These are phyloP conservation scores for Lachancea lanzarotensis DNA, from an alignment of 805 yeast genomes.

Conservation along the genomic window DNA sequence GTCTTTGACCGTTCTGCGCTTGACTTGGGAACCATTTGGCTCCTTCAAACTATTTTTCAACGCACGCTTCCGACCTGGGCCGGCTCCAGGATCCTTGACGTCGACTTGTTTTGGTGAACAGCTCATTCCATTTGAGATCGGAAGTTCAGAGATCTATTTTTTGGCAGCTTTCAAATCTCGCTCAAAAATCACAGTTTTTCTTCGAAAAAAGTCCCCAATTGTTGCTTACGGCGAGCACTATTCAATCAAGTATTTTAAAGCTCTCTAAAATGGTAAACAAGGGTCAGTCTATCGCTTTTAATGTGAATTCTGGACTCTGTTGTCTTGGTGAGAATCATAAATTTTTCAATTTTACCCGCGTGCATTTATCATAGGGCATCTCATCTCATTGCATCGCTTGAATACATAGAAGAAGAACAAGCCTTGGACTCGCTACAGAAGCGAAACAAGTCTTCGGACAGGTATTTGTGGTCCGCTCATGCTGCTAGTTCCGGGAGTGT, in stretches of 20 bases:
- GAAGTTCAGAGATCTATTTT: not conserved
- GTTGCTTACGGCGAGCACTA: not conserved
- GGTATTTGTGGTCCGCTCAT: no score
- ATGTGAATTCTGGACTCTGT: not conserved
- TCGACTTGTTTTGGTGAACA: conserved; percentile 4
- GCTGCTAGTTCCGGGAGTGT: no score
- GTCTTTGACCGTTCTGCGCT: conserved; percentile 4
- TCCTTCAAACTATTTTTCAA: not conserved
- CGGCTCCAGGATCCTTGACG: not conserved
- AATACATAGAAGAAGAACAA: no score
- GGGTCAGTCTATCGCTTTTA: not conserved
- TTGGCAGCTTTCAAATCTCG: not conserved
- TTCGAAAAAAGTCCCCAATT: not conserved
- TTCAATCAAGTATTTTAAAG: not conserved
- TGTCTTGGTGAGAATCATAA: not conserved
- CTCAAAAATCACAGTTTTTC: not conserved
- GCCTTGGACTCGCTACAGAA: no score
- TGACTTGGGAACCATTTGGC: not conserved
- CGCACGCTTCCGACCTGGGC: not conserved
- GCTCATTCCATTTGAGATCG: conserved; percentile 8
- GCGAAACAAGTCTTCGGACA: no score
- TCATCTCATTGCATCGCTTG: not conserved
- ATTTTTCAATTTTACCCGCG: not conserved
- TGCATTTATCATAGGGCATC: not conserved
- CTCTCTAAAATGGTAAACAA: not conserved